Percentiles rank a stretch among this genome's conserved stretches.
phyloP scores from a whole-genome alignment of 2,329 filamentous ascomycete species.

The Colletotrichum sp. region DNA sequence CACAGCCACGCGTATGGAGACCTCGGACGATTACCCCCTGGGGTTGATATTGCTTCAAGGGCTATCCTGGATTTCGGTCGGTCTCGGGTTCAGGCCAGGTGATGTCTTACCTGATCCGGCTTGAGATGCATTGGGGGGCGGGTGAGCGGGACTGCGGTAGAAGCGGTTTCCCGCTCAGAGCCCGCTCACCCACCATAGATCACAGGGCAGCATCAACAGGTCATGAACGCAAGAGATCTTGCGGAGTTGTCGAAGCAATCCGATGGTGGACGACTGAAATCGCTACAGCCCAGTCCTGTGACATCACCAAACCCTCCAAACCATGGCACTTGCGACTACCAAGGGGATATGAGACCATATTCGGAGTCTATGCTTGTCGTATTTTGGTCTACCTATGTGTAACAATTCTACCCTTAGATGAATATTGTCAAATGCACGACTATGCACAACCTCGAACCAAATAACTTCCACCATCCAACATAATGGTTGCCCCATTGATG shows the following conservation, averaged over 20 bases:
- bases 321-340: neutral
- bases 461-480: neutral
- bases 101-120: neutral
- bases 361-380: neutral
- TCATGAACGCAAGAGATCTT: neutral
- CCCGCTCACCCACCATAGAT: neutral
- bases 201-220: neutral
- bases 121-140: neutral
- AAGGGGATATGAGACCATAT: neutral
- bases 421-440: neutral
- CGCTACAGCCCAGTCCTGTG: fast-evolving
- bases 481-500: neutral
- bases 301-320: neutral
- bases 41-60: neutral
- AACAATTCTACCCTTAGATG: neutral
- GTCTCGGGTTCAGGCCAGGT: neutral
- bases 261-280: neutral
- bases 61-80: neutral
- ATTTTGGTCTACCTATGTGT: neutral
- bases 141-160: neutral
- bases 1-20: neutral
- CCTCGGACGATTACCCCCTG: neutral
- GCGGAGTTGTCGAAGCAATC: neutral
- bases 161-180: neutral
- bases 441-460: neutral